These are phyloP conservation scores for Lophiotrema nucula DNA, from an alignment of 495 filamentous ascomycete genomes.

Conservation along the genomic window DNA sequence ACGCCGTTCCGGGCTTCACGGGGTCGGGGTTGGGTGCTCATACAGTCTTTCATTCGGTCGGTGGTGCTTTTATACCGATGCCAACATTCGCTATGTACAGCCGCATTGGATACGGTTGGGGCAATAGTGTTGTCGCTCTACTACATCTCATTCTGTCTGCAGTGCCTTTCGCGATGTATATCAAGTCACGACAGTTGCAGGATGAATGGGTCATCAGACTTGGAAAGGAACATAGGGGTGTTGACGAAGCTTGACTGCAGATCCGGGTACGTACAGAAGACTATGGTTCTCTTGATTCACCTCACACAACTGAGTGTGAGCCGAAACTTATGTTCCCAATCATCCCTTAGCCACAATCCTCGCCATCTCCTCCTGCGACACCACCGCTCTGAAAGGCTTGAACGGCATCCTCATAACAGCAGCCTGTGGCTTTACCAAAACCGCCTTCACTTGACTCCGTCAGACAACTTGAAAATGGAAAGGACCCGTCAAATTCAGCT, in stretches of 20 bases:
- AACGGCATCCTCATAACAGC: neutral
- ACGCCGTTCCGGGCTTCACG: constrained; percentile 14
- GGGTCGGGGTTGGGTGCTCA: constrained; percentile 21
- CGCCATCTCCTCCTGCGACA: neutral
- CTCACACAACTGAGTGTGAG: too few species aligned
- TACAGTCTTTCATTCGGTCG: constrained; percentile 14
- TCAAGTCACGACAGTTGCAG: neutral
- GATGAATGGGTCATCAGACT: neutral
- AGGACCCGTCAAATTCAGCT: too few species aligned
- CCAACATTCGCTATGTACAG: neutral
- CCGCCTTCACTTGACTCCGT: too few species aligned
- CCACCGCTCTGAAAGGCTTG: neutral
- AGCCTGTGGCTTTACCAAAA: neutral
- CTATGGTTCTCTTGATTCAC: too few species aligned
- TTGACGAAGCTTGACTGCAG: too few species aligned
- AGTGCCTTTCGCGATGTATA: neutral
- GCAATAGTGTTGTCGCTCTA: constrained; percentile 7
- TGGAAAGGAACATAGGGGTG: too few species aligned
- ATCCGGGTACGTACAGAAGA: too few species aligned
- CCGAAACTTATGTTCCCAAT: too few species aligned
- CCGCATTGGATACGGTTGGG: constrained; percentile 8
- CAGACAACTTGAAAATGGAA: too few species aligned
- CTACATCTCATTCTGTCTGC: neutral
- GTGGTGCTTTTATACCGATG: constrained; percentile 17
- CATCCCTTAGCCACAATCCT: neutral